These are phyloP conservation scores for Firmiana major DNA, from an alignment of 345 rosid genomes.

Conservation along the genomic window DNA sequence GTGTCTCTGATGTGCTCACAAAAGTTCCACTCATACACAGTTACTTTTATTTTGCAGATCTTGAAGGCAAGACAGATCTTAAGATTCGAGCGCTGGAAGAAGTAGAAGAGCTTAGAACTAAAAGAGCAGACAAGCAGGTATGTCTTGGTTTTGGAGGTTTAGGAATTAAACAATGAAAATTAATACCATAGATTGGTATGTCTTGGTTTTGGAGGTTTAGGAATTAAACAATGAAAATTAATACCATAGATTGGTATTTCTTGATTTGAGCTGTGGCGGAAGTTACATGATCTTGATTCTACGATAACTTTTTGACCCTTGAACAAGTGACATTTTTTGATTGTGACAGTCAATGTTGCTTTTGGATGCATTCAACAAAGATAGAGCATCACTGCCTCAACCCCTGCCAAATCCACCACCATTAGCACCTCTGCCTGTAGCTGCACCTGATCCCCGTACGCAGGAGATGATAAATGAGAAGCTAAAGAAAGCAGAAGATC, in stretches of 20 bases:
- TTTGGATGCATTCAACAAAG: conserved; percentile 98
- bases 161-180: background rate
- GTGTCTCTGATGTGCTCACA: background rate
- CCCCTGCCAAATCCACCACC: conserved; percentile 73
- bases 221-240: background rate
- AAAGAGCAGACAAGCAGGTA: conserved; percentile 98
- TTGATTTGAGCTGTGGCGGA: conserved; percentile 3
- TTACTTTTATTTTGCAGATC: conserved; percentile 44
- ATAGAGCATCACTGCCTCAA: conserved; percentile 93
- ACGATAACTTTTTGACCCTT: background rate
- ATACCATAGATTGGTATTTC: background rate
- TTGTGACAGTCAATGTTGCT: conserved; percentile 74
- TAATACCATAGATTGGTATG: background rate
- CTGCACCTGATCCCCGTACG: conserved; percentile 82
- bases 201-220: background rate
- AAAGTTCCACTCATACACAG: background rate
- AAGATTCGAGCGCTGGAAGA: conserved; percentile 90
- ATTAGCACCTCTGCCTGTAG: conserved; percentile 58
- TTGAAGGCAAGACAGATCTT: conserved; percentile 88
- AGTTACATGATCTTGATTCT: background rate
- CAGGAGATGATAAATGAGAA: conserved; percentile 99
- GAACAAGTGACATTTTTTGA: conserved; percentile 14
- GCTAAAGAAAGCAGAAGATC: conserved; percentile 96
- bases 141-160: background rate
- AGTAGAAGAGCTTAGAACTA: conserved; percentile 86